Base-by-base conservation (phyloP, 352 stramenopile genomes). In the Aphanomyces invadans region DNA sequence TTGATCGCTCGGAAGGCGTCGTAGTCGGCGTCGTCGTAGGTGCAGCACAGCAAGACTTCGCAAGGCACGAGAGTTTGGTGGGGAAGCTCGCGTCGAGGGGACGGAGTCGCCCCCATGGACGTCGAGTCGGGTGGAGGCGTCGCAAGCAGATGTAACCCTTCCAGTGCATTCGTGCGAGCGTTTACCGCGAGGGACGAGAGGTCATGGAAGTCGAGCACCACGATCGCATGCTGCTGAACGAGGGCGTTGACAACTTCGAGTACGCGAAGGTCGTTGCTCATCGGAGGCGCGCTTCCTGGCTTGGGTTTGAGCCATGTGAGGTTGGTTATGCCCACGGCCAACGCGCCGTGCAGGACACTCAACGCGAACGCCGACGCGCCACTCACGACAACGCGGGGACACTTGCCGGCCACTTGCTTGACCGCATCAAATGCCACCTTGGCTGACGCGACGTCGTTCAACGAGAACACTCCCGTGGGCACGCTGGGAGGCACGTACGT, bases 1-100 rank as follows among this genome's bases (percentile, higher is more conserved):
- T 97, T 96, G 52, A 96, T 87, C 10, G 89, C 89, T 3, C 78
- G 78, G 69, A 97, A 97, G 0, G 96, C 71, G 71, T 96, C 88
- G 17, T 81, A 76, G 70, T 95, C 87, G 12, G 87, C 79, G 67
- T 97, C 89, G 45, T 85, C 86, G 25, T 90, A 78, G 61, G 89
- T 86, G 45, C 81, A 95, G 70, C 83, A 92, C 32, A 96, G 74
- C 36, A 97, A 49, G 72, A 91, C 83, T 2, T 73, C 68, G 54
- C 88, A 95, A 1, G 69, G 55, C 1, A 92, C 21, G 23, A 83
- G 49, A n/a, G 49, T 57, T 10, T 57, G 7, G 7, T 42, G 36
- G 36, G 36, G 36, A 42, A 42, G 36, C 15, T 15, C 36, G 7
- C 36, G 46, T 11, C 59, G 54, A 33, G 56, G 65, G 15, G 33